Evolutionary conservation across 495 filamentous ascomycete species (phyloP), one percentile per base, ranked within the genome.

Genomic region (Thermothielavioides terrestris): DNA sequence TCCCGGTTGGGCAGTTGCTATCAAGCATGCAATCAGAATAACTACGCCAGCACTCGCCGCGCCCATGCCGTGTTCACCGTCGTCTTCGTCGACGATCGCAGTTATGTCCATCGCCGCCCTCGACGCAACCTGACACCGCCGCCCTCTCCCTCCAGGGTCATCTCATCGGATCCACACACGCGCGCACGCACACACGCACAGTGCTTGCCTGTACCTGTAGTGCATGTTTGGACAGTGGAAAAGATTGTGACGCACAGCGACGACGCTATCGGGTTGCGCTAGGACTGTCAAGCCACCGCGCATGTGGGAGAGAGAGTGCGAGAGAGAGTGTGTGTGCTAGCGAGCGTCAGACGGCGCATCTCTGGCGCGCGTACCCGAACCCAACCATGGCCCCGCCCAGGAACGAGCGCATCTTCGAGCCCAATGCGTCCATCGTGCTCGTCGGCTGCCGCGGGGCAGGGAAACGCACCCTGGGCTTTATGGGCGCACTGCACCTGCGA

Each of bases 401-500:
- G 27, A 74, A 71, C 43, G 57, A 66, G 22, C 67, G 71, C 46
- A 48, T 65, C 17, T 88, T 88, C 58, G 68, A 75, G 25, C 62
- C 71, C 0, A 73, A 82, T 54, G 80, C 83, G 2, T 87, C 85
- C 1, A 78, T 91, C 43, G 83, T 88, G 1, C 71, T 91, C 17
- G 77, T 89, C 21, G 86, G 86, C 18, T 79, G 84, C 46, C 81
- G 83, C 15, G 85, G 86, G 3, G 82, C 83, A 5, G 85, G 85
- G 12, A 89, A 89, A 61, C 81, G 84, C 5, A 87, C 82, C 15
- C 71, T 91, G 10, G 85, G 82, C 1, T 81, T 89, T 54, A 85
- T 91, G 39, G 79, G 83, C n/a, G 83, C 85, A 3, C 82, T 83
- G 18, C 76, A 81, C 52, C 81, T 84, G 14, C 78, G 79, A 12